These are phyloP conservation scores for Mrakia blollopis DNA, from an alignment of 768 basidiomycete species.

Conservation along the genomic window DNA sequence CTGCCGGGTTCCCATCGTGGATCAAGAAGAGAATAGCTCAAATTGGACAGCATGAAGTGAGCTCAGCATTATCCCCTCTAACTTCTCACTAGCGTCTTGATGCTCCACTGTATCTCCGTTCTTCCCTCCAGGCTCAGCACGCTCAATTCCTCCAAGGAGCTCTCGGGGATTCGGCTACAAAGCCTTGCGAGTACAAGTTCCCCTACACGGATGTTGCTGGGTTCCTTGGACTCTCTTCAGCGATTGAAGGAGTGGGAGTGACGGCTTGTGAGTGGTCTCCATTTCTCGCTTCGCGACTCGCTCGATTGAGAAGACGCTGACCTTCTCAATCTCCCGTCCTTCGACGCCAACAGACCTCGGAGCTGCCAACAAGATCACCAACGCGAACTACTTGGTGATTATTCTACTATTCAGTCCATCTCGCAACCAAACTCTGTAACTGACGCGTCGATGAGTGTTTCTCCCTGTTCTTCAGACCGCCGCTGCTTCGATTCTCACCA, in stretches of 20 bases:
- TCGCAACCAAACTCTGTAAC: too few relatives aligned
- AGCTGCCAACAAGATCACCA: slow-evolving; percentile 38
- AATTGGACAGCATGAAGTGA: not conserved
- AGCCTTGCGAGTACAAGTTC: slow-evolving; percentile 35
- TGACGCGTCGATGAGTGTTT: too few relatives aligned
- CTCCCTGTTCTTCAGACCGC: slow-evolving; percentile 44
- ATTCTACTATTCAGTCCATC: too few relatives aligned
- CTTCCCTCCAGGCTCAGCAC: not conserved
- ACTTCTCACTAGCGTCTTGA: slow-evolving; percentile 52
- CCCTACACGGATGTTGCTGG: too few relatives aligned
- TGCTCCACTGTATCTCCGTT: not conserved
- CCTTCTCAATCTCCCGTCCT: too few relatives aligned
- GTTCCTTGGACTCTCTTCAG: slow-evolving; percentile 54
- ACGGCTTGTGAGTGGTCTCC: slow-evolving; percentile 52
- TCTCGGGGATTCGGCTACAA: too few relatives aligned
- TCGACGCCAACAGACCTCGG: slow-evolving; percentile 49
- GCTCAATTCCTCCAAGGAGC: too few relatives aligned
- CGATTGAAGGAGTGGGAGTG: slow-evolving; percentile 55
- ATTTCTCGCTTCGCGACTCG: too few relatives aligned
- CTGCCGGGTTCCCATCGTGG: slow-evolving; percentile 49
- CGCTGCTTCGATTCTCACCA: slow-evolving; percentile 59
- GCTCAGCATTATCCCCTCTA: not conserved
- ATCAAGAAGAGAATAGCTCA: slow-evolving; percentile 47
- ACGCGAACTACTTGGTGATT: slow-evolving; percentile 5
- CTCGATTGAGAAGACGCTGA: too few relatives aligned